Base-by-base conservation (phyloP, 208 protist genomes). In the Leishmania mexicana region DNA sequence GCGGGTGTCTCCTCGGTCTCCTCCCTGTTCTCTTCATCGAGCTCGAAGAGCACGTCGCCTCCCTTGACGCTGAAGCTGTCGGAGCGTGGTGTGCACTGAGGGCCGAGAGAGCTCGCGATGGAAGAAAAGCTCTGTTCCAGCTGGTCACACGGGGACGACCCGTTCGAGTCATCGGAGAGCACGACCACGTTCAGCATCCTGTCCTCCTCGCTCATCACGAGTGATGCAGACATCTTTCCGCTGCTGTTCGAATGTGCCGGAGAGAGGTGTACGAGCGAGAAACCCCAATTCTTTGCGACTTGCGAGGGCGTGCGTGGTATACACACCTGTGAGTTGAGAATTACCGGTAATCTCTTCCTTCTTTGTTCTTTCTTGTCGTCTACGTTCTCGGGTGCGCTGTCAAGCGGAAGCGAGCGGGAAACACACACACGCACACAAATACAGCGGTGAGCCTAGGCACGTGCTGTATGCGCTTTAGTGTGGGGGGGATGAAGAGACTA, bases 101-200 rank as follows among this genome's bases (percentile, higher is more conserved):
- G 83, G 49, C 87, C 87, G 64, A 90, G 79, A 79, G 87, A 90
- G 62, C 83, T 90, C 60, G 83, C 54, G 72, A 89, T 70, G 57
- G 87, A 90, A 54, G 83, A 75, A 60, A 87, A 87, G 71, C 83
- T 87, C 57, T 75, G 68, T 53, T 35, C 75, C 19, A 89, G 73
- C 51, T 80, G 77, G 31, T 89, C 86, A n/a, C 75, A 75, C 38
- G 83, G 86, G 31, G 77, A 87, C 1, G 79, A 75, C 47, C 65
- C 71, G 53, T 79, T 77, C 28, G 81, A 85, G 78, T 88, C 78
- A 51, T 79, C 78, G 35, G 78, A 83, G 28, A 80, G 81, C 81
- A 85, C 57, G 31, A 80, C 76, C 15, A 88, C 75, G 21, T 51
- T 81, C 57, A 67, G 49, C 68, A 86, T 65, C 38, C n/a, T 68